A percentile compares a stretch with the other conserved stretches of the same genome.
These are phyloP conservation scores for Salix viminalis DNA, from an alignment of 345 rosid genomes.

Conservation along the genomic window DNA sequence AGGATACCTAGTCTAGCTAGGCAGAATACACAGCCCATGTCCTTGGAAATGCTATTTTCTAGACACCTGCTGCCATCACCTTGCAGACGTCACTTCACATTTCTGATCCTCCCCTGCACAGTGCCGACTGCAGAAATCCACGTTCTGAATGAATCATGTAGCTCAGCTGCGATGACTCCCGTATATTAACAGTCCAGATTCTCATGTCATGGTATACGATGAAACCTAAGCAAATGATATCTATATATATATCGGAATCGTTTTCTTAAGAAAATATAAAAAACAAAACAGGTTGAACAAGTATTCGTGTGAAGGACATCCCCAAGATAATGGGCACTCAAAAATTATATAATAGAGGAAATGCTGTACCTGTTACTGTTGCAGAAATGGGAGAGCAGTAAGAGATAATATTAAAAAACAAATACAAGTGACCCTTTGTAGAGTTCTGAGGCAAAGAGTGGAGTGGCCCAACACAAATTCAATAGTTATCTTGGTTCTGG, in stretches of 20 bases:
- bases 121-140: neutral
- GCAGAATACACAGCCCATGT: neutral
- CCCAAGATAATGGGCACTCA: neutral
- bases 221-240: neutral
- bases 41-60: neutral
- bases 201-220: neutral
- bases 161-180: neutral
- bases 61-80: neutral
- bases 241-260: neutral
- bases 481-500: slow-evolving; percentile 1
- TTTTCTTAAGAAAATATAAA: no score
- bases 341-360: neutral
- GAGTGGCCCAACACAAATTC: neutral
- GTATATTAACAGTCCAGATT: no score
- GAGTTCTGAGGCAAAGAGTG: neutral
- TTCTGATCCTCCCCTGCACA: neutral
- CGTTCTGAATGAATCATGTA: neutral
- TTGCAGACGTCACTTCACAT: neutral
- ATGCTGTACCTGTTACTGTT: neutral
- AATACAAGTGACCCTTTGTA: neutral
- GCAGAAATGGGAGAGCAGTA: neutral
- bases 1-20: neutral
- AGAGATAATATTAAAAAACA: slow-evolving; percentile 10
- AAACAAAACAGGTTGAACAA: neutral
- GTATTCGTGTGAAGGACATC: neutral